Evolutionary conservation across 805 yeast species (phyloP), one percentile per base, ranked within the genome.

Genomic region (Huiozyma sinensis): DNA sequence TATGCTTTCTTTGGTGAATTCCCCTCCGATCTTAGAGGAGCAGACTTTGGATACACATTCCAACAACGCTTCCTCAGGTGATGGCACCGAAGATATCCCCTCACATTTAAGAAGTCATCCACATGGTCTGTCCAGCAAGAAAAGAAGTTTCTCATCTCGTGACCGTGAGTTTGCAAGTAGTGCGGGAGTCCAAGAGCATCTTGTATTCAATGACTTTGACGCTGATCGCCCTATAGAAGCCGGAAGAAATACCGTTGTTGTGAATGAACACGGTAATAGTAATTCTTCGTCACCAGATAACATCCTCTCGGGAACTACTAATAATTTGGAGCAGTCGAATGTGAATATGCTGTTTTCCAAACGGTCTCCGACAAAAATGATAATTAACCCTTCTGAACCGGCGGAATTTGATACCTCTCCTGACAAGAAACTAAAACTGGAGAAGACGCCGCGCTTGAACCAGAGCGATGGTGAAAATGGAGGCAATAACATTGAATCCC

Each of bases 281-380:
- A 17, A 17, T 4, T 17, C 24, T 17, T 17, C 24, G 2, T 17
- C 24, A 17, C 24, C 24, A 17, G 24, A 17, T 17, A 17, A 17
- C 24, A 17, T 17, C 34, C n/a, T 32, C 34, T 32, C 10, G 34
- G 34, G 24, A 17, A 17, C 24, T 17, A 17, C 2, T 17, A 32
- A 10, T 10, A 47, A 48, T 7, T 39, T 56, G 27, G 56, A 54
- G 40, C 46, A 49, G 34, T 41, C 54, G 13, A 57, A 56, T 39
- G 48, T 54, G 11, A 52, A 56, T 39, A 50, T 47, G 24, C 47
- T 51, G 52, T 54, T 54, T 38, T 17, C 24, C 24, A 17, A 17
- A 17, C 24, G 24, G 24, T 17, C 24, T 17, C 24, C 24, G 2
- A 17, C 24, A 17, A 17, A 17, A 17, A 17, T 17, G 24, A 17